Base-by-base conservation (phyloP, 345 rosid species). In the Eucalyptus camaldulensis region DNA sequence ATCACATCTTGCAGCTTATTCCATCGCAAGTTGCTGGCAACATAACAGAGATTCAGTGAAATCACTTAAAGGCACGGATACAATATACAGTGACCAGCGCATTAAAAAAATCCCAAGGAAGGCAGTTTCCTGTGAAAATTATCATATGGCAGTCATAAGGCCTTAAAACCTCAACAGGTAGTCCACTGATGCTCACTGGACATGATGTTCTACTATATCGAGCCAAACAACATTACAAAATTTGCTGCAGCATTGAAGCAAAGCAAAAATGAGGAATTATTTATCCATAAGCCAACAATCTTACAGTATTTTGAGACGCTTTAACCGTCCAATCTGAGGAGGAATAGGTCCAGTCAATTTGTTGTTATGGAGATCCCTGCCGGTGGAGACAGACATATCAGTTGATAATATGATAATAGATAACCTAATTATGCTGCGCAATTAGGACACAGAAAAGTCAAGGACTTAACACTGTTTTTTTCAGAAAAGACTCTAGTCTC, bases 321-420 rank as follows among this genome's bases (percentile, higher is more conserved):
- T 98, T 89, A 98, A 92, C 62, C 98, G 90, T 50, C 99, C 99
- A 92, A 98, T 96, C 92, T 96, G 99, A 13, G 99, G 96, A 90
- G 99, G 99, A 90, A 98, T 96, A 85, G 99, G 98, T 88, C 99
- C 99, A 27, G 95, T 95, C 92, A 96, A 90, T 91, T 97, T 97
- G 96, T 97, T 97, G 88, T 94, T 96, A 88, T 96, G 98, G 43
- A 97, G 92, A 94, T 97, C 99, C 94, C 96, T 97, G 95, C 37
- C 87, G 1, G 47, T 53, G n/a, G 43, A 86, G 65, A 51, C 65
- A 37, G 47, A 37, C 27, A 37, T 65, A n/a, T 72, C 83, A 72
- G 22, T 37, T 37, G 45, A 72, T 72, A 37, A 72, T 72, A 72
- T 21, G 45, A 37, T 72, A 72, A 19, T 72, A 72, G 19, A 65